Evolutionary conservation across 768 basidiomycete genomes (phyloP).

Genomic region (Pholiota conissans): DNA sequence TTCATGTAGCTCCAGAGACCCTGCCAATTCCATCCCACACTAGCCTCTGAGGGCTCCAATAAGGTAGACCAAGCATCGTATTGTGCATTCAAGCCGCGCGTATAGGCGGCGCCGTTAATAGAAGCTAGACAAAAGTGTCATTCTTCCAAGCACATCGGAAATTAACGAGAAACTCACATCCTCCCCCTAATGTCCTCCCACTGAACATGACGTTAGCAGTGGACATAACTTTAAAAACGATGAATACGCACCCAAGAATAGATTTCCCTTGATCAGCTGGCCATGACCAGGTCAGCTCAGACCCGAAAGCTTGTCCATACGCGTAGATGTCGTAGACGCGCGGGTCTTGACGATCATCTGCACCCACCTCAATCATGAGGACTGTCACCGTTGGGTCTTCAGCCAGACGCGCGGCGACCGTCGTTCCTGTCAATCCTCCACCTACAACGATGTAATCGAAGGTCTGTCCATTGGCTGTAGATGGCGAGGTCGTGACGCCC

Average conservation of each 20-base stretch:
- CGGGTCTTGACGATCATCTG: conserved; percentile 43
- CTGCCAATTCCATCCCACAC: conserved; percentile 48
- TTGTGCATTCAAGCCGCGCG: conserved; percentile 42
- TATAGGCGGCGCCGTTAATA: conserved; percentile 49
- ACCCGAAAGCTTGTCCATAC: conserved; percentile 41
- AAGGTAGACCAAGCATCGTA: conserved; percentile 43
- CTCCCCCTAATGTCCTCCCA: conserved; percentile 48
- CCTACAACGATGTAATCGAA: conserved; percentile 49
- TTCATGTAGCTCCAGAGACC: conserved; percentile 46
- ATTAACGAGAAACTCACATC: conserved; percentile 27
- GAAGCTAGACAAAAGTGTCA: conserved; percentile 28
- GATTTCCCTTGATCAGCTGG: conserved; percentile 39
- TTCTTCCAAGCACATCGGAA: background rate
- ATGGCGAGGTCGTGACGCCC: conserved; percentile 33
- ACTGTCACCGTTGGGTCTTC: conserved; percentile 44
- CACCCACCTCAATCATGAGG: conserved; percentile 53
- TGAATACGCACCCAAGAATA: conserved; percentile 40
- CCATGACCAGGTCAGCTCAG: conserved; percentile 47
- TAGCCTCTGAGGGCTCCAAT: conserved; percentile 38
- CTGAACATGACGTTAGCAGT: conserved; percentile 23
- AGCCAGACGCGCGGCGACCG: conserved; percentile 47
- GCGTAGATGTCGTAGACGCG: conserved; percentile 46
- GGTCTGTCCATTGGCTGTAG: conserved; percentile 33
- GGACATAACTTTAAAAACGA: no score
- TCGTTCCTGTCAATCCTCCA: conserved; percentile 46